Conservation (phyloP, 139 green algal species). For the Volvox africanus region DNA sequence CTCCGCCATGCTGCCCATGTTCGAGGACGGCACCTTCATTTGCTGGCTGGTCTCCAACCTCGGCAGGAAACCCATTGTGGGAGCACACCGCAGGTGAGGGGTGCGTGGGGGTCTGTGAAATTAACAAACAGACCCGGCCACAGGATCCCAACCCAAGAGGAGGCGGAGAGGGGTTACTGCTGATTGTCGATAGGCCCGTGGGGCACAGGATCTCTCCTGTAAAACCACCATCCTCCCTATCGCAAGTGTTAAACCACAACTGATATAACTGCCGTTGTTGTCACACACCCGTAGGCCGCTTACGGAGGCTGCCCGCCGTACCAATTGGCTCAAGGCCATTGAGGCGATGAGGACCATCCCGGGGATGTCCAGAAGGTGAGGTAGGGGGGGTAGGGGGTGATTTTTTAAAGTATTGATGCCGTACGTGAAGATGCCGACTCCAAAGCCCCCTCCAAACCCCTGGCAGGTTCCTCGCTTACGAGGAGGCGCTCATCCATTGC, state of each 20-base stretch:
- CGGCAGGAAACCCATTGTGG: slow-evolving; percentile 9
- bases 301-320: slow-evolving; percentile 13
- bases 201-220: too few relatives aligned
- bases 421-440: background rate
- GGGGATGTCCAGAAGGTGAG: slow-evolving; percentile 35
- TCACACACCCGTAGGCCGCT: background rate
- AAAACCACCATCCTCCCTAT: too few relatives aligned
- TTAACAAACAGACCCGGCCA: too few relatives aligned
- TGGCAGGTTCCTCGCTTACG: slow-evolving; percentile 33
- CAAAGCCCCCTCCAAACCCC: background rate
- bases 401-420: background rate
- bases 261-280: too few relatives aligned
- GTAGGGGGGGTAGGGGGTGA: background rate
- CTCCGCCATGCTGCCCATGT: slow-evolving; percentile 18
- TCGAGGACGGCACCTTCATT: slow-evolving; percentile 51
- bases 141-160: too few relatives aligned
- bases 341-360: slow-evolving; percentile 13
- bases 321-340: slow-evolving; percentile 45
- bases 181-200: too few relatives aligned
- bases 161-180: too few relatives aligned
- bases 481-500: slow-evolving; percentile 43
- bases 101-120: too few relatives aligned
- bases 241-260: too few relatives aligned
- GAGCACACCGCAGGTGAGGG: slow-evolving; percentile 26
- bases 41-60: slow-evolving; percentile 54